Evolutionary conservation across 108 stramenopile genomes (phyloP).

Genomic region (Conticribra guillardii): DNA sequence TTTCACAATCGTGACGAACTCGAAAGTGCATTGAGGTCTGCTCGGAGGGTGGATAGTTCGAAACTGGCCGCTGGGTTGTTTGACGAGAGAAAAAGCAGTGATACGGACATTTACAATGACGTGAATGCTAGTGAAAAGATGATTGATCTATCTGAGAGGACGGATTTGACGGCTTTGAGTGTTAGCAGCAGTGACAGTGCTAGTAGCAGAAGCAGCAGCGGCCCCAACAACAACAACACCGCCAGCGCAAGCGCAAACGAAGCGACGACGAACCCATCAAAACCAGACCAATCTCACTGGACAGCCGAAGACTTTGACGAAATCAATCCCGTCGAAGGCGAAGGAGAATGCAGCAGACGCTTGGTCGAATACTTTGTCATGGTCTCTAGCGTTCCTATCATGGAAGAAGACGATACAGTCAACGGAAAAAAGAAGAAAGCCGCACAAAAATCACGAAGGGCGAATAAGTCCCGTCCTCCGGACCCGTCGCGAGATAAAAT

Average conservation of each 20-base stretch:
- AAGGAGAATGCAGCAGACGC: constrained; percentile 28
- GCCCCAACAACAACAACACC: background rate
- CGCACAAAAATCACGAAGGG: constrained; percentile 5
- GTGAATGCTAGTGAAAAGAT: background rate
- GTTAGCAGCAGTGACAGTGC: background rate
- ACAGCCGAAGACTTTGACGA: background rate
- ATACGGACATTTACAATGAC: constrained; percentile 1
- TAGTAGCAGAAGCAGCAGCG: background rate
- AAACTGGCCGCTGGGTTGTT: background rate
- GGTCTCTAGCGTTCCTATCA: constrained; percentile 58
- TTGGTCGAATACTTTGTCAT: constrained; percentile 90
- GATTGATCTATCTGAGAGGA: too few species aligned
- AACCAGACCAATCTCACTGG: too few species aligned
- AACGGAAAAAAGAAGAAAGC: constrained; percentile 13
- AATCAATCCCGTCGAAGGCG: background rate
- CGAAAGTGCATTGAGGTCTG: constrained; percentile 19
- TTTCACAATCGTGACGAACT: constrained; percentile 38
- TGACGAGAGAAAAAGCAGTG: background rate
- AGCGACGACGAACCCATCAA: background rate
- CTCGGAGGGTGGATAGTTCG: background rate
- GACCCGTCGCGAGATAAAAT: constrained; percentile 31
- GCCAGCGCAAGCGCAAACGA: background rate
- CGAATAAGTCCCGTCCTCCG: constrained; percentile 18
- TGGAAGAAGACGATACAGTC: constrained; percentile 6
- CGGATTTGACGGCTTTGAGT: too few species aligned